Conservation (phyloP, 768 basidiomycete species). For the Agrocybe pediades region DNA sequence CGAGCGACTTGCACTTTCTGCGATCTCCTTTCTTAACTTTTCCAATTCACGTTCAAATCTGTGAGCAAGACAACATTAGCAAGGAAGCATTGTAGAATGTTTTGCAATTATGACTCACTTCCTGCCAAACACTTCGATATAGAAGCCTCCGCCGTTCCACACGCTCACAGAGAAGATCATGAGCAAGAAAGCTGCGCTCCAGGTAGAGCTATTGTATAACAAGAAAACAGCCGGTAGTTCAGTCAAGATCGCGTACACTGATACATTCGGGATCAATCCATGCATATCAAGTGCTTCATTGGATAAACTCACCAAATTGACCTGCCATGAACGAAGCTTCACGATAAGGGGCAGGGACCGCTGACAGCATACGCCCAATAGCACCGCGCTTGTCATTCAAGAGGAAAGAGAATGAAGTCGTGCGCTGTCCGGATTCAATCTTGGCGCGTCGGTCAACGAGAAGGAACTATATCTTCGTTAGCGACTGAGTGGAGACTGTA, state of each 20-base stretch:
- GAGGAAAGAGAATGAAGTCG: slow-evolving; percentile 87
- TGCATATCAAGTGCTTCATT: no score
- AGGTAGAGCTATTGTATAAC: slow-evolving; percentile 77
- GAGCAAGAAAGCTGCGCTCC: slow-evolving; percentile 79
- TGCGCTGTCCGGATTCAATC: slow-evolving; percentile 88
- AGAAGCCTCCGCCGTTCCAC: slow-evolving; percentile 96
- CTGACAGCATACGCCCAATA: slow-evolving; percentile 73
- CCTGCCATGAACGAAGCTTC: slow-evolving; percentile 80
- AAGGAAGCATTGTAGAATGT: slow-evolving; percentile 11
- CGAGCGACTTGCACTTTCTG: slow-evolving; percentile 58
- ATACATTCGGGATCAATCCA: no score
- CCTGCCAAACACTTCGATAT: slow-evolving; percentile 95
- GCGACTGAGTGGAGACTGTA: not conserved
- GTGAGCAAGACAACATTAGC: slow-evolving; percentile 3
- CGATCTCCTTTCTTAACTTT: slow-evolving; percentile 86
- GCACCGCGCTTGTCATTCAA: slow-evolving; percentile 85
- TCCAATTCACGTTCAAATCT: slow-evolving; percentile 95
- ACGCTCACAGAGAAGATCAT: slow-evolving; percentile 83
- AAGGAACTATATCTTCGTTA: slow-evolving; percentile 58
- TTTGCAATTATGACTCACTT: slow-evolving; percentile 60
- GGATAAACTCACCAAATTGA: slow-evolving; percentile 40
- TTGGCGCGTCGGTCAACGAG: slow-evolving; percentile 86
- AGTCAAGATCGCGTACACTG: slow-evolving; percentile 84
- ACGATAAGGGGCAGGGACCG: slow-evolving; percentile 61
- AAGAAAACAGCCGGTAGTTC: slow-evolving; percentile 84